A percentile compares a stretch with the other conserved stretches of the same genome.
phyloP scores from a whole-genome alignment of 768 basidiomycete genomes.

The Russula earlei region DNA sequence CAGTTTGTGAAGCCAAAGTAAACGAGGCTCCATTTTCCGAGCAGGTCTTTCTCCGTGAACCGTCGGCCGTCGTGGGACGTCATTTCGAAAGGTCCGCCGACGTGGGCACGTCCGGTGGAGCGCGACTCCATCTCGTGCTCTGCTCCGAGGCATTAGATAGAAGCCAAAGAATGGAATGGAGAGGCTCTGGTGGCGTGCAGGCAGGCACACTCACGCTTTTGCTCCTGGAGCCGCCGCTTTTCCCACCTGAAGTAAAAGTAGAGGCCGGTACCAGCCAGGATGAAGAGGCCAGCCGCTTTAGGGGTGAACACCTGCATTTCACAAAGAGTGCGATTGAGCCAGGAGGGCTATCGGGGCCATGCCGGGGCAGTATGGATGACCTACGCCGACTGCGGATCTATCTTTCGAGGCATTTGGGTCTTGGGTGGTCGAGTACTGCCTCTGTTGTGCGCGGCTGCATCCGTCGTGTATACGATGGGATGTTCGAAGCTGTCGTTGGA shows the following conservation, averaged over 20 bases:
- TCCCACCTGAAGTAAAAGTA: conserved; percentile 85
- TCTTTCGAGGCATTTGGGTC: conserved; percentile 6
- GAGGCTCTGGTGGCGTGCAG: not conserved
- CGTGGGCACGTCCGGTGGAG: conserved; percentile 73
- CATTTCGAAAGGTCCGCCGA: conserved; percentile 87
- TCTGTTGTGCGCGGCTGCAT: not conserved
- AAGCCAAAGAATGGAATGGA: not conserved
- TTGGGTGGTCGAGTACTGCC: conserved; percentile 3
- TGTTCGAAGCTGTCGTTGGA: not conserved
- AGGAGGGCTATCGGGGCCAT: not conserved
- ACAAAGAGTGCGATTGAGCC: not conserved
- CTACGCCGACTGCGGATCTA: conserved; percentile 17
- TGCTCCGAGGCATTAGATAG: not conserved
- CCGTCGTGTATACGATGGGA: not conserved
- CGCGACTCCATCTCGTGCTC: conserved; percentile 67
- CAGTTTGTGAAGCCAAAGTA: conserved; percentile 99
- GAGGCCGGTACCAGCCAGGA: conserved; percentile 73
- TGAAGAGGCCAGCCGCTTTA: conserved; percentile 70
- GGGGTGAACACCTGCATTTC: conserved; percentile 80
- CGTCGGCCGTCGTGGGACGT: conserved; percentile 50
- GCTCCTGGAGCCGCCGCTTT: conserved; percentile 67
- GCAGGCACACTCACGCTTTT: conserved; percentile 68
- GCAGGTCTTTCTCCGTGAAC: conserved; percentile 76
- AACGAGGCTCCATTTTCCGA: conserved; percentile 85
- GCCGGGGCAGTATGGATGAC: not conserved